Evolutionary conservation across 2,329 filamentous ascomycete species (phyloP).

Genomic region (Phoma herbarum): DNA sequence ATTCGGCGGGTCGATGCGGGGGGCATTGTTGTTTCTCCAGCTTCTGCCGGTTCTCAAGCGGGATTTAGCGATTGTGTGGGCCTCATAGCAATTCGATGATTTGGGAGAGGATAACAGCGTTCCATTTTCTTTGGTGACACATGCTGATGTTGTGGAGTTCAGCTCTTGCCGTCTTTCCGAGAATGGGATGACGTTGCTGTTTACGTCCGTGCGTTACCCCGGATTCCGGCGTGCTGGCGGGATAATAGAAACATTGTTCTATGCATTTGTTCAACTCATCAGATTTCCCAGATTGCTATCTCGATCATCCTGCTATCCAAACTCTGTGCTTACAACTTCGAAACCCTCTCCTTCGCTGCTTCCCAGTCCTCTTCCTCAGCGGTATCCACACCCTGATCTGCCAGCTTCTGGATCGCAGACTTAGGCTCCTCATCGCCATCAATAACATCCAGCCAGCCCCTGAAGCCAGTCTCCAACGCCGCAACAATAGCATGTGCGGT

Average conservation of each 20-base stretch:
- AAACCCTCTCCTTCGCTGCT: conserved; percentile 17
- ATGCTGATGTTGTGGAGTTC: conserved; percentile 12
- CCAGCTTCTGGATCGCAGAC: conserved; percentile 18
- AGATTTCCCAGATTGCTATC: neutral
- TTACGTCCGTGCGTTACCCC: conserved; percentile 27
- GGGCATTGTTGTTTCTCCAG: conserved; percentile 17
- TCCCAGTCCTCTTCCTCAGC: conserved; percentile 21
- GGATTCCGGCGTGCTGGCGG: conserved; percentile 1
- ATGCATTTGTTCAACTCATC: neutral
- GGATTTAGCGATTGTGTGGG: neutral
- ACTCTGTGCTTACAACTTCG: conserved; percentile 5
- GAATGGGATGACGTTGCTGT: conserved; percentile 18
- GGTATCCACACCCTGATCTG: conserved; percentile 16
- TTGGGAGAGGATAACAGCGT: neutral
- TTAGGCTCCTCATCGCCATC: conserved; percentile 58
- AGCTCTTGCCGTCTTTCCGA: conserved; percentile 18
- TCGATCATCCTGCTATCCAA: neutral
- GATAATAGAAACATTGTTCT: neutral
- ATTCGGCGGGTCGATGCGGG: conserved; percentile 25
- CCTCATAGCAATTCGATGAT: neutral
- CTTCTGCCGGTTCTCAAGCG: neutral
- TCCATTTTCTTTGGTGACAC: neutral
- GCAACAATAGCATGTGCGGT: conserved; percentile 61
- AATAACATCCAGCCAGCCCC: conserved; percentile 64
- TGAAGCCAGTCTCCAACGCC: conserved; percentile 59